These are phyloP conservation scores for Onygena corvina DNA, from an alignment of 2,329 filamentous ascomycete genomes.

Conservation along the genomic window DNA sequence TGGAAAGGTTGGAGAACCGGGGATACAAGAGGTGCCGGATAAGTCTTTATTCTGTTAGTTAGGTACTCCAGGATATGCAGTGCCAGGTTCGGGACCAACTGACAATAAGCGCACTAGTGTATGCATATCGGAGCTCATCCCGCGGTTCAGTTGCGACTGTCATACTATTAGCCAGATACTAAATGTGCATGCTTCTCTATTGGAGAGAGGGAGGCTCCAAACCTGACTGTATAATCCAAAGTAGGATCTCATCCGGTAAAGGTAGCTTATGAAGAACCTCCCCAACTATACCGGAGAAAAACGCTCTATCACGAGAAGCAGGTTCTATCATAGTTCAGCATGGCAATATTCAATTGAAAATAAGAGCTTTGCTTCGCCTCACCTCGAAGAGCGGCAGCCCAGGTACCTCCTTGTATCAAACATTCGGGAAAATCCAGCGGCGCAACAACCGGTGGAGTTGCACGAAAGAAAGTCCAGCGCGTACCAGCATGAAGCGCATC, in stretches of 20 bases:
- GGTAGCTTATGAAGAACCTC: constrained; percentile 38
- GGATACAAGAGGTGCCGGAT: constrained; percentile 22
- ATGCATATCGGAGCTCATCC: constrained; percentile 47
- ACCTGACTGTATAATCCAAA: constrained; percentile 46
- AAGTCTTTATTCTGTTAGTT: constrained; percentile 21
- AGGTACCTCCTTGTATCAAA: constrained; percentile 23
- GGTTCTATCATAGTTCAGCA: constrained; percentile 27
- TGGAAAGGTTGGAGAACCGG: constrained; percentile 28
- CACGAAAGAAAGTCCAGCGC: constrained; percentile 47
- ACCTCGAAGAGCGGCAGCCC: constrained; percentile 27
- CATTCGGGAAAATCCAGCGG: constrained; percentile 26
- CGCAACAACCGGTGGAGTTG: constrained; percentile 18
- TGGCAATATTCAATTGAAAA: not conserved
- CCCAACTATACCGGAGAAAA: constrained; percentile 51
- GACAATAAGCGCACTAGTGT: constrained; percentile 44
- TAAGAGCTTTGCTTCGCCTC: constrained; percentile 9
- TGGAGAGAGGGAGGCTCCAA: constrained; percentile 13
- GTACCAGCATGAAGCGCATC: constrained; percentile 45
- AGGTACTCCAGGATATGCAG: constrained; percentile 9
- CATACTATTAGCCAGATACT: not conserved
- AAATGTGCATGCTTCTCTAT: not conserved
- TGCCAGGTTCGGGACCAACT: constrained; percentile 12
- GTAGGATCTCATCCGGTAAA: constrained; percentile 52
- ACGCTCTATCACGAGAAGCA: constrained; percentile 44
- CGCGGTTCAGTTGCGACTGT: constrained; percentile 44